Conservation (phyloP, 768 basidiomycete genomes). For the Kwoniella sp. region DNA sequence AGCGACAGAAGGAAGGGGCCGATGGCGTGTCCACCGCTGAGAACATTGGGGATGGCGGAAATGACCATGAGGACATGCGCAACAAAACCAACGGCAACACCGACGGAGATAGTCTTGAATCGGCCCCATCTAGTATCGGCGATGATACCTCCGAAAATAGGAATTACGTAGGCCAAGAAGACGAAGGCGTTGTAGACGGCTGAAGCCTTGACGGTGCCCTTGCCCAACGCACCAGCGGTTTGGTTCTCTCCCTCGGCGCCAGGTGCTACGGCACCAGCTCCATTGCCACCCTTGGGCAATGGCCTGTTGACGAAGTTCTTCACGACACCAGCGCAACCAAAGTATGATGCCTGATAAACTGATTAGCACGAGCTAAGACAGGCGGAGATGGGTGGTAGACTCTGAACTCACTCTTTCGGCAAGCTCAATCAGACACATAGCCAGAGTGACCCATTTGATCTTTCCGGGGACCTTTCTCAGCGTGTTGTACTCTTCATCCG, state of each 20-base stretch:
- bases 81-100: conserved; percentile 44
- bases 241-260: conserved; percentile 36
- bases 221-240: conserved; percentile 50
- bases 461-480: conserved; percentile 37
- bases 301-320: conserved; percentile 49
- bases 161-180: conserved; percentile 51
- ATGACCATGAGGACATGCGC: conserved; percentile 53
- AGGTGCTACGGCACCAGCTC: conserved; percentile 42
- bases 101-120: conserved; percentile 52
- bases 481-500: conserved; percentile 44
- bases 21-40: conserved; percentile 32
- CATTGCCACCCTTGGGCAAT: conserved; percentile 50
- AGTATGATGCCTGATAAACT: conserved; percentile 41
- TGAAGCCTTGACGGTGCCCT: conserved; percentile 41
- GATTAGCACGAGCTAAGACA: not conserved
- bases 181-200: conserved; percentile 43
- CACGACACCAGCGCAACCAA: conserved; percentile 45
- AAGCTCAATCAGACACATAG: conserved; percentile 55
- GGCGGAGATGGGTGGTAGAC: not conserved
- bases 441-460: conserved; percentile 41
- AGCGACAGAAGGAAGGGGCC: conserved; percentile 47
- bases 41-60: conserved; percentile 48
- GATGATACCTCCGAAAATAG: conserved; percentile 52
- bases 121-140: conserved; percentile 53
- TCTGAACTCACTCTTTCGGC: conserved; percentile 45